Conservation (phyloP, 2,329 filamentous ascomycete species). For the Graphilbum fragrans region DNA sequence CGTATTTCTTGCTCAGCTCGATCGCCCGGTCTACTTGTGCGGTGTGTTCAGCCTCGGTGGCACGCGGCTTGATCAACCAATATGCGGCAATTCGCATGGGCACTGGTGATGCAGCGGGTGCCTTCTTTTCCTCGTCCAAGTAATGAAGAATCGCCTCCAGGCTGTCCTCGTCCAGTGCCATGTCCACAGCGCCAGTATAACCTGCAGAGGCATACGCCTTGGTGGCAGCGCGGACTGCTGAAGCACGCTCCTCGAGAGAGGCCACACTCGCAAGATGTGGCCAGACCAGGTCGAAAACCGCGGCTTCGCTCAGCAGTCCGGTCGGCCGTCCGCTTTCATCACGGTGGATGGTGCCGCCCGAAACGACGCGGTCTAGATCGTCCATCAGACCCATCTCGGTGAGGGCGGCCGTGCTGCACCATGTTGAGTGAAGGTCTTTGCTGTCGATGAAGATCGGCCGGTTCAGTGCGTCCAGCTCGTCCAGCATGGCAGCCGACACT, state of each 20-base stretch:
- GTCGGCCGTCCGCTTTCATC: slow-evolving; percentile 31
- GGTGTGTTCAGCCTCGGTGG: slow-evolving; percentile 29
- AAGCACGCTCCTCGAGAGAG: slow-evolving; percentile 32
- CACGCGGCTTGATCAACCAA: slow-evolving; percentile 39
- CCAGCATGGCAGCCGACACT: slow-evolving; percentile 35
- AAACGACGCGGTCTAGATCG: slow-evolving; percentile 22
- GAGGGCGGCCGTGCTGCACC: slow-evolving; percentile 40
- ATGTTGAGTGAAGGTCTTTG: slow-evolving; percentile 43
- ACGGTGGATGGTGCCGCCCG: slow-evolving; percentile 38
- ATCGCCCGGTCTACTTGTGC: slow-evolving; percentile 38
- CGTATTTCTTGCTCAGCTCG: slow-evolving; percentile 29
- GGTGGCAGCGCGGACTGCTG: slow-evolving; percentile 32
- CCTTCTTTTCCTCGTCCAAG: slow-evolving; percentile 13
- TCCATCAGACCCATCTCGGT: slow-evolving; percentile 33
- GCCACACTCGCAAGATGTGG: slow-evolving; percentile 37
- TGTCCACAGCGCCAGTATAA: slow-evolving; percentile 43
- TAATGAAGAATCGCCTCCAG: slow-evolving; percentile 35
- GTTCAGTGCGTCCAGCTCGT: slow-evolving; percentile 31
- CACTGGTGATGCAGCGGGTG: slow-evolving; percentile 8
- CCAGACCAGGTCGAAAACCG: slow-evolving; percentile 41
- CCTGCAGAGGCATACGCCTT: slow-evolving; percentile 34
- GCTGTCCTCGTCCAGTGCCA: slow-evolving; percentile 45
- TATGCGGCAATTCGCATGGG: slow-evolving; percentile 40
- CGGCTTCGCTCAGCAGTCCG: slow-evolving; percentile 40
- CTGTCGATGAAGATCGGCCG: slow-evolving; percentile 41